These are phyloP conservation scores for Leccinum obscurum DNA, from an alignment of 768 basidiomycete species.

Conservation along the genomic window DNA sequence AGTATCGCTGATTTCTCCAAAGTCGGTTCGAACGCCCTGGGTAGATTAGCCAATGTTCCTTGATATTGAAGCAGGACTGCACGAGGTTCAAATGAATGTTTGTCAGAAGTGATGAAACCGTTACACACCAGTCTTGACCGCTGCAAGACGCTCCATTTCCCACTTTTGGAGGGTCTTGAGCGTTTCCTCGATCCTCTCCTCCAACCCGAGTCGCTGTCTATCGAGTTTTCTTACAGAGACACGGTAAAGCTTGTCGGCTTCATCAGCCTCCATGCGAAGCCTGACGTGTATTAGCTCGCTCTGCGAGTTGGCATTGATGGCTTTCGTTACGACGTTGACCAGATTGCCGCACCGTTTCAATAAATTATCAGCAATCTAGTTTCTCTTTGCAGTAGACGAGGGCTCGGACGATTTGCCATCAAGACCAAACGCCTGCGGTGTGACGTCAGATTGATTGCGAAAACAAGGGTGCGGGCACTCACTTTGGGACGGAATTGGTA, in stretches of 20 bases:
- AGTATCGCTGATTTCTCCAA: slow-evolving; percentile 72
- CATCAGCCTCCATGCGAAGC: slow-evolving; percentile 75
- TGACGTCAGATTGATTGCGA: slow-evolving; percentile 23
- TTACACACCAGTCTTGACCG: slow-evolving; percentile 75
- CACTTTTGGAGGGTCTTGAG: slow-evolving; percentile 79
- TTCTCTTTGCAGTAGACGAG: slow-evolving; percentile 28
- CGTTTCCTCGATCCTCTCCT: slow-evolving; percentile 83
- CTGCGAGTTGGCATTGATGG: slow-evolving; percentile 46
- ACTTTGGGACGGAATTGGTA: slow-evolving; percentile 75
- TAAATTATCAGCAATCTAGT: slow-evolving; percentile 51
- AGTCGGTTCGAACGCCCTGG: slow-evolving; percentile 62
- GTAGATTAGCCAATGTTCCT: slow-evolving; percentile 71
- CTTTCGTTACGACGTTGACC: slow-evolving; percentile 72
- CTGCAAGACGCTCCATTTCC: slow-evolving; percentile 81
- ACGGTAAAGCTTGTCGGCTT: slow-evolving; percentile 79
- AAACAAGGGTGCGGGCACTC: slow-evolving; percentile 19
- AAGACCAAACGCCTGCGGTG: slow-evolving; percentile 29
- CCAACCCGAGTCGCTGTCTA: slow-evolving; percentile 78
- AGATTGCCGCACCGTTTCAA: slow-evolving; percentile 70
- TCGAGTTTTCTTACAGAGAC: slow-evolving; percentile 81
- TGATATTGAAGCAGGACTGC: slow-evolving; percentile 86
- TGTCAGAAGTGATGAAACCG: slow-evolving; percentile 4
- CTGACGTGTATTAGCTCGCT: slow-evolving; percentile 69
- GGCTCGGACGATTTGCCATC: slow-evolving; percentile 28
- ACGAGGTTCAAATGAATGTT: neutral